Base-by-base conservation (phyloP, 768 basidiomycete species). In the Tylopilus felleus region DNA sequence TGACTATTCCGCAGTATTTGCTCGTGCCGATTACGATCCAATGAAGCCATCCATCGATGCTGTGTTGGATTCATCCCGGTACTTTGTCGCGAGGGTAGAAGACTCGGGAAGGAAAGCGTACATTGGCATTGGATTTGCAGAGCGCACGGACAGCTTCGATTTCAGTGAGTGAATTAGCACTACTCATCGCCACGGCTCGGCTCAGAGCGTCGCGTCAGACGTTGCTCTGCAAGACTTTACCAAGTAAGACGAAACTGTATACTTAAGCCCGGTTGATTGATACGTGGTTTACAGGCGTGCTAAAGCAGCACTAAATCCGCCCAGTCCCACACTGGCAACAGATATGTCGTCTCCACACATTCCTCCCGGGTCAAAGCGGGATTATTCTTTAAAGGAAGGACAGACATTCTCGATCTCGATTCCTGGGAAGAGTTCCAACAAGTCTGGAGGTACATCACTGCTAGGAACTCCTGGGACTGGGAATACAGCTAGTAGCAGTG, bases 51-150 rank as follows among this genome's bases (percentile, higher is more conserved):
- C 82, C 27, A 90, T 98, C n/a, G 94, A 98, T 60, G 88, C 91
- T n/a, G 93, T 95, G 16, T 77, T 97, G 25, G 94, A 98, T 69
- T 95, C 93, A 1, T 95, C 93, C 12, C 84, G 94, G 45, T 98
- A 98, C 68, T 98, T 98, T 66, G 94, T 96, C 16, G 76, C 97
- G 39, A 80, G 92, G 50, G 88, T 97, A 3, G 94, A 97, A 68
- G 93, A 95, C 61, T 77, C 76, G 16, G 92, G 92, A 21, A 85
- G 81, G 69, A 88, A 90, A 67, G 94, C 95, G 2, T 94, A 92
- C 65, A 92, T 98, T 53, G 94, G 94, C 6, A 86, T 97, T 80
- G 94, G 94, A 16, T 98, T 94, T 68, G 80, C 81, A 21, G 93
- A 95, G 66, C 80, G 93, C 22, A 80, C 90, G 8, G 92, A 93